phyloP scores from a whole-genome alignment of 1,284 basidiomycete species.

The Boletus sp. region DNA sequence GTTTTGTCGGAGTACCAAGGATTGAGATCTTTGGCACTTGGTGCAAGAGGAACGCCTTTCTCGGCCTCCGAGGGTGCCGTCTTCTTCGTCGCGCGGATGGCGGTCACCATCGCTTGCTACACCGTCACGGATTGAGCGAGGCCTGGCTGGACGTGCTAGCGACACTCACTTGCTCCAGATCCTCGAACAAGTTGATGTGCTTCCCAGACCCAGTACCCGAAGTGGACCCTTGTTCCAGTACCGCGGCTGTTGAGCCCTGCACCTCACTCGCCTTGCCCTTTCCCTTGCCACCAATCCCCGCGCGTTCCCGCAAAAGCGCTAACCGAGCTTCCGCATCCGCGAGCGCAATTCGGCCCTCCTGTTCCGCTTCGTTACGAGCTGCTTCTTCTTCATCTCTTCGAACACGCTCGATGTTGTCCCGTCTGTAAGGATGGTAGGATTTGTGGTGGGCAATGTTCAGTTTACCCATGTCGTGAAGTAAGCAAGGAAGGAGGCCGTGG shows the following conservation, averaged over 20 bases:
- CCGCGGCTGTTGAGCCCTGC: slow-evolving; percentile 25
- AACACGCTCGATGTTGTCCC: slow-evolving; percentile 84
- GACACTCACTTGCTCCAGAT: slow-evolving; percentile 61
- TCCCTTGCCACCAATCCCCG: slow-evolving; percentile 49
- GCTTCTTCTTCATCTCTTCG: slow-evolving; percentile 81
- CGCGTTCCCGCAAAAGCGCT: slow-evolving; percentile 62
- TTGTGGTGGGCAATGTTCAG: slow-evolving; percentile 90
- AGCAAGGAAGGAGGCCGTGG: no score
- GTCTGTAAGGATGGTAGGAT: slow-evolving; percentile 84
- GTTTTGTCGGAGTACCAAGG: slow-evolving; percentile 70
- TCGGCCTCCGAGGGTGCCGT: slow-evolving; percentile 60
- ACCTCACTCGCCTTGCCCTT: slow-evolving; percentile 44
- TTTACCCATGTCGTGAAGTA: slow-evolving; percentile 62
- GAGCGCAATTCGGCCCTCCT: slow-evolving; percentile 71
- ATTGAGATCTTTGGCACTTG: slow-evolving; percentile 70
- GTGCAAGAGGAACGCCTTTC: slow-evolving; percentile 71
- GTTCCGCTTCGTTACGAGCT: slow-evolving; percentile 60
- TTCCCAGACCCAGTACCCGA: slow-evolving; percentile 19
- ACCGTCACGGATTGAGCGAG: slow-evolving; percentile 6
- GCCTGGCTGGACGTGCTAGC: neutral
- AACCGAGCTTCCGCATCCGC: slow-evolving; percentile 85
- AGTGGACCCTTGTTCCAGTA: slow-evolving; percentile 37
- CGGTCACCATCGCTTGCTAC: slow-evolving; percentile 50
- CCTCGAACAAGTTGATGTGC: slow-evolving; percentile 82
- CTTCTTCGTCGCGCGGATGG: slow-evolving; percentile 50